Conservation (phyloP, 495 filamentous ascomycete species). For the Neurospora intermedia region DNA sequence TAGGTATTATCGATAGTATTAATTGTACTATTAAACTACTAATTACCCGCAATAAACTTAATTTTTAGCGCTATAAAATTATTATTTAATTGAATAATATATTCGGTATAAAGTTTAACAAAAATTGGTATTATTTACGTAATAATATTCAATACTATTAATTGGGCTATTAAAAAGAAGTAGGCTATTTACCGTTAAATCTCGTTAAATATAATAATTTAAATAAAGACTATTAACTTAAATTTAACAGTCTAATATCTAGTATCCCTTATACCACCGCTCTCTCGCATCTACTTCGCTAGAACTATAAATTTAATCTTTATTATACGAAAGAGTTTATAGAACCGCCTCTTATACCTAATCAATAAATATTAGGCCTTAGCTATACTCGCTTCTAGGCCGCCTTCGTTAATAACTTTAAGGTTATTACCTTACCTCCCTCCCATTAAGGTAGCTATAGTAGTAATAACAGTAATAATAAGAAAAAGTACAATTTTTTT, state of each 20-base stretch:
- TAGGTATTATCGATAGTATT: no score
- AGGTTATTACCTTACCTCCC: no score
- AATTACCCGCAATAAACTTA: no score
- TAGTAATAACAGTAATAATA: fast-evolving
- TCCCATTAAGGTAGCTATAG: no score
- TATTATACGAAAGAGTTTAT: neutral
- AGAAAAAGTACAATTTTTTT: no score
- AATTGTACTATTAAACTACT: no score
- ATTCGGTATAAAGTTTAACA: neutral
- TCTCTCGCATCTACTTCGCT: neutral
- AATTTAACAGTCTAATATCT: neutral
- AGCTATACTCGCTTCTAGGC: neutral
- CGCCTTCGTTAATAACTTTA: neutral
- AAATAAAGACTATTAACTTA: neutral
- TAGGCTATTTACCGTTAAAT: neutral
- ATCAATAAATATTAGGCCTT: neutral
- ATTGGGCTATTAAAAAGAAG: neutral
- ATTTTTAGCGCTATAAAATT: neutral
- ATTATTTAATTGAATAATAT: neutral
- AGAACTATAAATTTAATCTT: neutral
- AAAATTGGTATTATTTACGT: neutral
- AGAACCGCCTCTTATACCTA: neutral
- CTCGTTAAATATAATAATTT: neutral
- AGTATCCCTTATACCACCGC: neutral
- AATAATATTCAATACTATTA: neutral